Evolutionary conservation across 352 stramenopile genomes (phyloP).

Genomic region (Plasmopara viticola): DNA sequence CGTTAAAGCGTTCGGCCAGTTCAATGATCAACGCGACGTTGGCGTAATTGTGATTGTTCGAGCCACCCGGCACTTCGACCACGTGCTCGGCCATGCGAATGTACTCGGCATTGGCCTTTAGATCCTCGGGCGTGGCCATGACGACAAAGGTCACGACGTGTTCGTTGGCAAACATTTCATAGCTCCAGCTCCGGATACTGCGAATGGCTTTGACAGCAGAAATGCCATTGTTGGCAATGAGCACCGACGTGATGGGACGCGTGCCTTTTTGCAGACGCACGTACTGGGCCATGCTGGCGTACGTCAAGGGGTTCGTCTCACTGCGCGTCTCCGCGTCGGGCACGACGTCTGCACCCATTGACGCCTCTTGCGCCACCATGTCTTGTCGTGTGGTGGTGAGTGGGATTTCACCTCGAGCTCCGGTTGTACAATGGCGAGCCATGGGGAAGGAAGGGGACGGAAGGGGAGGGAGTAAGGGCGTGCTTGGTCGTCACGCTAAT

Average conservation of each 20-base stretch:
- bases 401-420: conserved; percentile 25
- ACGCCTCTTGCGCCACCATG: conserved; percentile 32
- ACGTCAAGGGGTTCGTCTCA: conserved; percentile 65
- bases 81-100: conserved; percentile 99
- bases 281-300: conserved; percentile 89
- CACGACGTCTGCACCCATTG: conserved; percentile 1
- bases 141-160: conserved; percentile 96
- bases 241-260: conserved; percentile 92
- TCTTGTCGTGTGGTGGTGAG: conserved; percentile 17
- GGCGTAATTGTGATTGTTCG: conserved; percentile 99
- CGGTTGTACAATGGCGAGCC: conserved; percentile 34
- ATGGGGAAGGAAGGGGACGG: conserved; percentile 10
- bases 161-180: conserved; percentile 96
- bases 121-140: conserved; percentile 99
- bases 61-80: conserved; percentile 98
- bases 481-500: conserved; percentile 18
- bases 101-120: conserved; percentile 99
- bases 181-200: conserved; percentile 97
- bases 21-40: conserved; percentile 99
- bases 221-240: conserved; percentile 99
- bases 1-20: conserved; percentile 93
- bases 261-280: conserved; percentile 85
- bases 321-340: conserved; percentile 21
- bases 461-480: neutral
- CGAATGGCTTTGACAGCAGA: conserved; percentile 99